These are phyloP conservation scores for Tuber brumale DNA, from an alignment of 495 filamentous ascomycete genomes.

Conservation along the genomic window DNA sequence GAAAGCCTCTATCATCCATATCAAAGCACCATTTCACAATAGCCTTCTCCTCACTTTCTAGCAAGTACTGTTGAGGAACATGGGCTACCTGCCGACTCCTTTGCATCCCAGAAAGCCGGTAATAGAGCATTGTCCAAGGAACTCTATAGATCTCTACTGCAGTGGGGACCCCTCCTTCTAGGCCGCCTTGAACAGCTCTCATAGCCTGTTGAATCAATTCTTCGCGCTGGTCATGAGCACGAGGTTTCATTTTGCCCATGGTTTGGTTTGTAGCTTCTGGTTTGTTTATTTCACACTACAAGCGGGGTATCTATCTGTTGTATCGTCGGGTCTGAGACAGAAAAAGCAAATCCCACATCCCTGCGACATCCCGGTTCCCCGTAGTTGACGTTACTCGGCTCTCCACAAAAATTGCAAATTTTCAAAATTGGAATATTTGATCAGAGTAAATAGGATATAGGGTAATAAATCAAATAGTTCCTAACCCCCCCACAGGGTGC, in stretches of 20 bases:
- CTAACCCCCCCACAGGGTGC: too few relatives aligned
- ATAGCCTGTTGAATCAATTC: slow-evolving; percentile 6
- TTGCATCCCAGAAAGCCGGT: not conserved
- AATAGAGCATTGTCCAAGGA: slow-evolving; percentile 1
- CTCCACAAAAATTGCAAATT: too few relatives aligned
- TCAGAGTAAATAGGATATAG: too few relatives aligned
- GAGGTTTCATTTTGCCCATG: not conserved
- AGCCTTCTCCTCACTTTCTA: not conserved
- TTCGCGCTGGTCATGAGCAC: not conserved
- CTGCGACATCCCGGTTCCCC: not conserved
- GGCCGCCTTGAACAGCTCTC: not conserved
- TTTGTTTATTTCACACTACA: not conserved
- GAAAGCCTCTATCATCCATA: not conserved
- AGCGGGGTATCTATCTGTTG: not conserved
- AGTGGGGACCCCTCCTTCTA: not conserved
- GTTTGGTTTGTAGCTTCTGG: not conserved
- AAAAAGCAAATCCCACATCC: not conserved
- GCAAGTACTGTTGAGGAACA: not conserved
- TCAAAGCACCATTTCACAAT: not conserved
- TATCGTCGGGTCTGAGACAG: not conserved
- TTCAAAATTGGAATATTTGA: too few relatives aligned
- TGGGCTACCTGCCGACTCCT: not conserved
- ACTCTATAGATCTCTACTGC: slow-evolving; percentile 9
- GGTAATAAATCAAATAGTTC: too few relatives aligned
- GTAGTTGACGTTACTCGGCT: not conserved